Evolutionary conservation across 805 yeast species (phyloP).

Genomic region (Millerozyma acaciae): DNA sequence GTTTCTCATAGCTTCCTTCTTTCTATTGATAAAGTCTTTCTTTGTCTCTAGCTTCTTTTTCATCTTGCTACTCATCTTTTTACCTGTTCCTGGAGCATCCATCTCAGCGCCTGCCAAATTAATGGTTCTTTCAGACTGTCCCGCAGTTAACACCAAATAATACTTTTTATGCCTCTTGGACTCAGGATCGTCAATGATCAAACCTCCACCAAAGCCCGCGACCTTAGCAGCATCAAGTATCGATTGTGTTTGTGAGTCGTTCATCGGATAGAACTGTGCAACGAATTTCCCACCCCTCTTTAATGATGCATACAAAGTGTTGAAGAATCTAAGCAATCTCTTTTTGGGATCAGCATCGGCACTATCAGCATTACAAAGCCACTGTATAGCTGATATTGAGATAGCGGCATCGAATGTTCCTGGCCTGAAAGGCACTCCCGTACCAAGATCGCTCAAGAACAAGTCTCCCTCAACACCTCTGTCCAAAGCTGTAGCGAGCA

Average conservation of each 20-base stretch:
- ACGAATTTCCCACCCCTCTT: constrained; percentile 95
- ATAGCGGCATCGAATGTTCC: constrained; percentile 97
- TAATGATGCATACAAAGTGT: constrained; percentile 79
- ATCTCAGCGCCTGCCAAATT: constrained; percentile 78
- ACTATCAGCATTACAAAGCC: constrained; percentile 96
- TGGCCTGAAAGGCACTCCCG: constrained; percentile 91
- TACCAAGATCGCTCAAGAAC: constrained; percentile 87
- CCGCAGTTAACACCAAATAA: constrained; percentile 86
- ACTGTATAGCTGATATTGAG: constrained; percentile 91
- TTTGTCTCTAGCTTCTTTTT: constrained; percentile 62
- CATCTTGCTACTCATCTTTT: constrained; percentile 42
- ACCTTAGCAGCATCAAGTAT: constrained; percentile 83
- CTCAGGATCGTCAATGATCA: constrained; percentile 91
- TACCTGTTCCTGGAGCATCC: constrained; percentile 55
- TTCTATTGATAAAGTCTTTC: constrained; percentile 79
- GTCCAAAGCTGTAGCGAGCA: constrained; percentile 92
- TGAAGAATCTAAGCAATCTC: constrained; percentile 78
- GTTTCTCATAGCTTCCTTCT: constrained; percentile 89
- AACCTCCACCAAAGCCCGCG: constrained; percentile 95
- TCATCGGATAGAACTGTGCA: constrained; percentile 93
- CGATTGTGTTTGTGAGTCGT: constrained; percentile 77
- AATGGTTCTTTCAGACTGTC: constrained; percentile 66
- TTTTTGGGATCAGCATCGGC: constrained; percentile 76
- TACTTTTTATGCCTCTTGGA: constrained; percentile 87
- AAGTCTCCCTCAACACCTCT: constrained; percentile 92